These are phyloP conservation scores for Pichia sporocuriosa DNA, from an alignment of 805 yeast species.

Conservation along the genomic window DNA sequence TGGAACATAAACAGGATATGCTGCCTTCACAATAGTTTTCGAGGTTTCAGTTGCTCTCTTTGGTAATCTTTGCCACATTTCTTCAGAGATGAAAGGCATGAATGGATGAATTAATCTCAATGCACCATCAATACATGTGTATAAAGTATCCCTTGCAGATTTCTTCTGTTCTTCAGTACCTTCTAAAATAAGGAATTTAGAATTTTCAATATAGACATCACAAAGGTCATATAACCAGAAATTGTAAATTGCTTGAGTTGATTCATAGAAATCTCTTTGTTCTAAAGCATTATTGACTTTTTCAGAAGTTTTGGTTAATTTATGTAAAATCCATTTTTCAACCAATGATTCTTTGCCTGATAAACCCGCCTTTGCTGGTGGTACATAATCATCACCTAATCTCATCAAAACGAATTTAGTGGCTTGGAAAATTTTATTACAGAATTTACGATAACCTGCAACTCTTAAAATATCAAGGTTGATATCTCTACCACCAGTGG, in stretches of 20 bases:
- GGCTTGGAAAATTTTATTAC: conserved; percentile 98
- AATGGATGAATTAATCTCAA: conserved; percentile 91
- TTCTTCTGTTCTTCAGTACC: conserved; percentile 79
- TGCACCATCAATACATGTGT: conserved; percentile 88
- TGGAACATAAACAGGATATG: conserved; percentile 61
- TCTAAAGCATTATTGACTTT: conserved; percentile 62
- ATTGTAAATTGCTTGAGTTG: conserved; percentile 82
- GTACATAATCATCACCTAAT: conserved; percentile 80
- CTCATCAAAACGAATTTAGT: conserved; percentile 93
- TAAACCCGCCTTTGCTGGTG: conserved; percentile 55
- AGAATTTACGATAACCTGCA: conserved; percentile 98
- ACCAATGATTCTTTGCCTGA: conserved; percentile 84
- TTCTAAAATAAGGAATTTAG: conserved; percentile 85
- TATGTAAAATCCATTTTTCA: conserved; percentile 94
- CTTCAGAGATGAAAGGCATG: conserved; percentile 97
- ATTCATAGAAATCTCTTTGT: conserved; percentile 78
- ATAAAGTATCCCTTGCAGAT: conserved; percentile 91
- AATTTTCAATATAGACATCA: conserved; percentile 97
- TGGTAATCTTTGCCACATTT: conserved; percentile 98
- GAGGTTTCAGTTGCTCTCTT: conserved; percentile 68
- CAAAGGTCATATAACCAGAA: conserved; percentile 94
- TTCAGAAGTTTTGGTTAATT: conserved; percentile 64
- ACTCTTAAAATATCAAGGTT: conserved; percentile 93
- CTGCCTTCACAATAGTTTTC: conserved; percentile 68
- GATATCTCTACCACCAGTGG: conserved; percentile 98